These are phyloP conservation scores for Nymphaea colorata DNA, from an alignment of 164 flowering plant species.

Conservation along the genomic window DNA sequence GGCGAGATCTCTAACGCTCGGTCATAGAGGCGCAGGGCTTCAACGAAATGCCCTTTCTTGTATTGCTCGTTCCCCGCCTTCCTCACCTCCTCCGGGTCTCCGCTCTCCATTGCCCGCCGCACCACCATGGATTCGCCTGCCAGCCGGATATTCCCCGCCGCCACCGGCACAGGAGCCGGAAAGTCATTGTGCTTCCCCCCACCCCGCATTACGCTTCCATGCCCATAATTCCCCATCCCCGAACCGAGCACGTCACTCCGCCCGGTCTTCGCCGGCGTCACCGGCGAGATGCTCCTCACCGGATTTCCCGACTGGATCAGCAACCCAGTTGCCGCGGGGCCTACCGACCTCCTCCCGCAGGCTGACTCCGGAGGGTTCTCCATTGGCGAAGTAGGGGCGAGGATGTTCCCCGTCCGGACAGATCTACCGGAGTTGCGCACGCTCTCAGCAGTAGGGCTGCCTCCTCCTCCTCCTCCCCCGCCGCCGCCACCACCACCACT, in stretches of 20 bases:
- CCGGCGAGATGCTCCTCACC: constrained; percentile 38
- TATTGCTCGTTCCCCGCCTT: constrained; percentile 74
- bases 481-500: constrained; percentile 26
- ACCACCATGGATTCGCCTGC: neutral
- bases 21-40: constrained; percentile 72
- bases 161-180: constrained; percentile 9
- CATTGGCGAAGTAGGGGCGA: neutral
- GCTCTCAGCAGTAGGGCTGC: constrained; percentile 9
- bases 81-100: constrained; percentile 66
- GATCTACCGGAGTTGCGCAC: constrained; percentile 18
- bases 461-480: neutral
- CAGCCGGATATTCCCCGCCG: constrained; percentile 10
- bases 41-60: constrained; percentile 58
- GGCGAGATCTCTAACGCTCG: constrained; percentile 71
- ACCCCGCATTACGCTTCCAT: constrained; percentile 79
- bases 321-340: constrained; percentile 9
- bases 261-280: neutral
- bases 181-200: constrained; percentile 7
- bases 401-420: constrained; percentile 1
- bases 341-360: neutral
- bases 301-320: constrained; percentile 53
- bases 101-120: neutral
- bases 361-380: neutral
- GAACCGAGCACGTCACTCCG: constrained; percentile 56
- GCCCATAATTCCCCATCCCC: constrained; percentile 72